Conservation (phyloP, 148 eudicot species). For the Dianthus caryophyllus region DNA sequence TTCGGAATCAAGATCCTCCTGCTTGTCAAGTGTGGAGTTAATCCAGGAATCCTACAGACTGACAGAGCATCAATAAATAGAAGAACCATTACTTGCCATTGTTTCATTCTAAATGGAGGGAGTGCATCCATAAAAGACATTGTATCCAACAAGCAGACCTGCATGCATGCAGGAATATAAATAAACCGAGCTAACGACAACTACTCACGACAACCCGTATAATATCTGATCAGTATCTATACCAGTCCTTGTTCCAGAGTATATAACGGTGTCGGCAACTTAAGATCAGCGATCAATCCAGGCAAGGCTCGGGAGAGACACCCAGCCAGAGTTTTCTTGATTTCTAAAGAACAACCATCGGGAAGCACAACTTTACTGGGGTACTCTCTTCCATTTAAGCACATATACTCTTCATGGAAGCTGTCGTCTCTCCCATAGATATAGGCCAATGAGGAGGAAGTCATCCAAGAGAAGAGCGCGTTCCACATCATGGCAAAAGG, state of each 20-base stretch:
- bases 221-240: background rate
- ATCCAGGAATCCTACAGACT: constrained; percentile 69
- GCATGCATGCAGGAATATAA: constrained; percentile 19
- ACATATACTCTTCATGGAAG: constrained; percentile 62
- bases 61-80: constrained; percentile 88
- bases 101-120: constrained; percentile 75
- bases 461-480: constrained; percentile 79
- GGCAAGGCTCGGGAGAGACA: constrained; percentile 79
- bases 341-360: constrained; percentile 84
- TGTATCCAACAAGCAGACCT: constrained; percentile 65
- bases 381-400: constrained; percentile 78
- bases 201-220: background rate
- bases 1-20: constrained; percentile 55
- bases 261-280: constrained; percentile 59
- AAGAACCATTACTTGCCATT: constrained; percentile 84
- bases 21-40: constrained; percentile 54
- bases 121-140: constrained; percentile 90
- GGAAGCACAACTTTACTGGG: constrained; percentile 50
- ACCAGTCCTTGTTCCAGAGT: constrained; percentile 73
- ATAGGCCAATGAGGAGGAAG: constrained; percentile 87
- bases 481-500: constrained; percentile 88
- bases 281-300: constrained; percentile 58
- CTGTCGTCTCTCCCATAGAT: constrained; percentile 83
- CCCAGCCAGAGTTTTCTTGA: constrained; percentile 73
- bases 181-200: background rate